Base-by-base conservation (phyloP, 2,329 filamentous ascomycete species). In the Scytalidium lignicola region DNA sequence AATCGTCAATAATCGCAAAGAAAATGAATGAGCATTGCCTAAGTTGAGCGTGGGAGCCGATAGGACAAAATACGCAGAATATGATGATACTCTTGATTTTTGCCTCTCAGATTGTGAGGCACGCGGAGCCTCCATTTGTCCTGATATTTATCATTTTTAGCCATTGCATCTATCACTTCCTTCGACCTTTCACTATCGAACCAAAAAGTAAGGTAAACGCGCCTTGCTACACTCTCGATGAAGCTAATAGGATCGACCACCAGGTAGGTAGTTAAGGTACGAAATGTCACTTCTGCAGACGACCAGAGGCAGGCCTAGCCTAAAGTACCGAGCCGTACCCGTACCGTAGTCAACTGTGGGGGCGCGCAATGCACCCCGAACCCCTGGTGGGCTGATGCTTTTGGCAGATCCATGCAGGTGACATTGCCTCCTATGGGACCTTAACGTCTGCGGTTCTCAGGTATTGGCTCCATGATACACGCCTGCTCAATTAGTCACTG, bases 31-130 rank as follows among this genome's bases (percentile, higher is more conserved):
- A 26, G 23, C 23, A 26, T 6, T 26, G 23, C 23, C 10, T 26
- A 6, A 10, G 23, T 26, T 26, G 5, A 10, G 23, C 10, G 10
- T 26, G 6, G 5, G 23, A 26, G 10, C 23, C 5, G 23, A 26
- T 26, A 26, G 23, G 23, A 26, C 23, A 10, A 26, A 10, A 26
- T 26, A 26, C 23, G 23, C 5, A 26, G 23, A 10, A 5, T 6
- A 26, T 10, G 23, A 26, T 6, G 23, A 26, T 26, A 10, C 19
- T 85, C 88, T 26, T 76, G 78, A 59, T 95, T 95, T 72, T 82
- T 88, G 61, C 95, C 89, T 44, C 90, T 95, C 70, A n/a, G 74
- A 92, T 50, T 83, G 88, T 51, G 88, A 86, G 51, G 88, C 88
- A 43, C 70, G 23, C 23, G 5, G 23, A 26, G 10, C 10, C 5